Percentiles rank a stretch among this genome's conserved stretches.
Evolutionary conservation across 2,329 filamentous ascomycete genomes (phyloP).

Genomic region (Colletotrichum liaoningense): DNA sequence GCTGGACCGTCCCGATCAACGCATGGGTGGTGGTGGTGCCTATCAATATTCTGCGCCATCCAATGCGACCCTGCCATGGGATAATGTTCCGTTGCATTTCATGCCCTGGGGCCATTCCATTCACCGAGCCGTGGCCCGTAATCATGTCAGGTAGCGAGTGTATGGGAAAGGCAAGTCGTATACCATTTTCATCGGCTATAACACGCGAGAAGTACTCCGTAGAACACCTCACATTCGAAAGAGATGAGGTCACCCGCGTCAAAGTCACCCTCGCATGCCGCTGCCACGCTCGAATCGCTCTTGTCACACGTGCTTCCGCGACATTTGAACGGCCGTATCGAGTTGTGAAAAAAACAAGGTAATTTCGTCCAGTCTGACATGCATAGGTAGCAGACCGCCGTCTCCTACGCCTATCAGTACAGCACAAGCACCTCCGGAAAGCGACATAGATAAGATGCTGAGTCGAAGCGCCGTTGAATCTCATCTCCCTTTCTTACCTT

Average conservation of each 20-base stretch:
- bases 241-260: not conserved
- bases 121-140: not conserved
- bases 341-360: not conserved
- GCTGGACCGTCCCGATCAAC: slow-evolving; percentile 22
- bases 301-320: not conserved
- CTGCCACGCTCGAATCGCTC: not conserved
- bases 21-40: slow-evolving; percentile 15
- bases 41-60: slow-evolving; percentile 10
- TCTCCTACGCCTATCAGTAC: not conserved
- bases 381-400: not conserved
- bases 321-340: slow-evolving; percentile 8
- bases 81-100: slow-evolving; percentile 17
- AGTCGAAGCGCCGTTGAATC: not conserved
- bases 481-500: no score
- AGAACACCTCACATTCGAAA: not conserved
- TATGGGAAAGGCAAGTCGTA: not conserved
- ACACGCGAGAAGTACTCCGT: not conserved
- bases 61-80: slow-evolving; percentile 19
- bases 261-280: not conserved
- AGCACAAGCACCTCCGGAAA: not conserved
- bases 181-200: not conserved
- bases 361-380: slow-evolving; percentile 23
- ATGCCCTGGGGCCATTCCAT: not conserved
- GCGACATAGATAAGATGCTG: slow-evolving; percentile 23
- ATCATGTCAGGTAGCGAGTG: not conserved